A percentile compares a stretch with the other conserved stretches of the same genome.
These are phyloP conservation scores for Nicotiana tabacum DNA, from an alignment of 257 asterid species.

Conservation along the genomic window DNA sequence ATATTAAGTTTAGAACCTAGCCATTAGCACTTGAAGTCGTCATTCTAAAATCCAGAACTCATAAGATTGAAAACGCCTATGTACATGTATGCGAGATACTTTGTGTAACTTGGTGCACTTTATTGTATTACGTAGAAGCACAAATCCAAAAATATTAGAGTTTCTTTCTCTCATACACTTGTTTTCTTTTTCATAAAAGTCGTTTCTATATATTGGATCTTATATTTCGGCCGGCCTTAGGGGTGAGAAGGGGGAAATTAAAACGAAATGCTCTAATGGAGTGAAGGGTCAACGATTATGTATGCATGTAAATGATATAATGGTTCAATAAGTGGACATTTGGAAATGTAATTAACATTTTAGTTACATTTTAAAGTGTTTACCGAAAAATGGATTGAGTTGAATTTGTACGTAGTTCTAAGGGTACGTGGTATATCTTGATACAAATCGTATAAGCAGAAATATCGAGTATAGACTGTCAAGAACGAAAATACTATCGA, in stretches of 20 bases:
- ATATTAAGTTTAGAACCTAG: too few relatives aligned
- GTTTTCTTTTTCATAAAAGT: background rate
- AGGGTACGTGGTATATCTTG: too few relatives aligned
- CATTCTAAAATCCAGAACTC: too few relatives aligned
- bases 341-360: background rate
- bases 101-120: fast-evolving
- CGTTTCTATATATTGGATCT: background rate
- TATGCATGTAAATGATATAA: slow-evolving; percentile 8
- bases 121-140: background rate
- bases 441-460: too few relatives aligned
- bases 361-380: background rate
- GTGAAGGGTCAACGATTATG: background rate
- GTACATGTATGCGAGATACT: fast-evolving
- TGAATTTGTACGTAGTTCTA: too few relatives aligned
- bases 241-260: background rate
- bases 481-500: too few relatives aligned
- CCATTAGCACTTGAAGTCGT: too few relatives aligned
- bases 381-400: too few relatives aligned
- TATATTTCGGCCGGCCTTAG: background rate
- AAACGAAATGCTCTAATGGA: background rate
- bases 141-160: background rate
- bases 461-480: too few relatives aligned
- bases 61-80: too few relatives aligned
- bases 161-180: background rate
- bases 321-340: background rate